Evolutionary conservation across 805 yeast genomes (phyloP).

Genomic region (Myxozyma geophila): DNA sequence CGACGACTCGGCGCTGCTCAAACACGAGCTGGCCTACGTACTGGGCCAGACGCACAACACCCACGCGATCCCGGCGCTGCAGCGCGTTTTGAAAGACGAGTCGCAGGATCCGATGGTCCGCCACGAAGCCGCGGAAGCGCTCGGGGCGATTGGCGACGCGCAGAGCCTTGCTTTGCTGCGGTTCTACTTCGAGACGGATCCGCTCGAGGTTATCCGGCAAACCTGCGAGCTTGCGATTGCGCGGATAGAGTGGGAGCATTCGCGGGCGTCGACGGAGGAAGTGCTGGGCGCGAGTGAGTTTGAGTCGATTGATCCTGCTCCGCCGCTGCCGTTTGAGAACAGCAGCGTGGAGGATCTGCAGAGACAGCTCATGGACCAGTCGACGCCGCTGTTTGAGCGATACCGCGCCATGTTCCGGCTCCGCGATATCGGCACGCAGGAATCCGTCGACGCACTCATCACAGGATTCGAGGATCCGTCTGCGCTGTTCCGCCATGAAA

Average conservation of each 20-base stretch:
- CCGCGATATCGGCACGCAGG: slow-evolving; percentile 91
- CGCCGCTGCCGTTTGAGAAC: slow-evolving; percentile 76
- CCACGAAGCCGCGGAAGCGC: slow-evolving; percentile 99
- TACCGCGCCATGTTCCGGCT: slow-evolving; percentile 98
- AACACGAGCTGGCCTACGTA: slow-evolving; percentile 97
- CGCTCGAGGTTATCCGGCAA: slow-evolving; percentile 86
- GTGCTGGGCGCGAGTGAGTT: slow-evolving; percentile 74
- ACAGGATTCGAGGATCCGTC: slow-evolving; percentile 87
- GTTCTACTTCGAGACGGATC: slow-evolving; percentile 71
- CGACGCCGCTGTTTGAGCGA: slow-evolving; percentile 82
- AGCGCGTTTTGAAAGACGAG: slow-evolving; percentile 66
- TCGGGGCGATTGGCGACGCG: slow-evolving; percentile 90
- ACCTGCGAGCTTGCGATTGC: slow-evolving; percentile 97
- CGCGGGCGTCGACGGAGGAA: slow-evolving; percentile 68
- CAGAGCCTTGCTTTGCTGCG: slow-evolving; percentile 70
- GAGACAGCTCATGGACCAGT: slow-evolving; percentile 72
- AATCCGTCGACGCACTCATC: slow-evolving; percentile 90
- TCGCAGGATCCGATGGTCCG: slow-evolving; percentile 89
- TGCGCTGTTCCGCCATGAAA: slow-evolving; percentile 95
- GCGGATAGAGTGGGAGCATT: slow-evolving; percentile 89
- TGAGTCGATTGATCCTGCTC: slow-evolving; percentile 96
- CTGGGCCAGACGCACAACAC: slow-evolving; percentile 92
- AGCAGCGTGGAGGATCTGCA: slow-evolving; percentile 66
- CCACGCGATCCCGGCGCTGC: slow-evolving; percentile 73
- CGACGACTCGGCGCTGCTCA: slow-evolving; percentile 84